Base-by-base conservation (phyloP, 495 filamentous ascomycete species). In the Sordaria brevicollis region DNA sequence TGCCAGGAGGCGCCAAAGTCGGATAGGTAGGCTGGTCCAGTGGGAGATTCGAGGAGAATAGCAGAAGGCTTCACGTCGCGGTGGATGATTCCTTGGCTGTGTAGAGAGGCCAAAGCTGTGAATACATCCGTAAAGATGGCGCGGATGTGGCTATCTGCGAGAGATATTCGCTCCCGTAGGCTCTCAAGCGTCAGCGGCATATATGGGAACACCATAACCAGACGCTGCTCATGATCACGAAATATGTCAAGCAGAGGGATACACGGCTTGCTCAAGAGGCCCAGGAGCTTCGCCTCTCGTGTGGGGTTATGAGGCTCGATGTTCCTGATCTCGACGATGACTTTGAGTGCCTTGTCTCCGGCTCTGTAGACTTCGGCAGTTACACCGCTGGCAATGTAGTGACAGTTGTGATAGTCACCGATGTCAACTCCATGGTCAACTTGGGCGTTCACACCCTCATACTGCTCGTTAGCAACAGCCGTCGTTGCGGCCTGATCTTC, bases 1-100 rank as follows among this genome's bases (percentile, higher is more conserved):
- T 89, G 87, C 91, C 91, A 97, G 8, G 94, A 87, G 39, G 94
- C 94, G 25, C 95, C 95, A 81, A 99, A 98, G 79, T 99, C 95
- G 17, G 91, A 88, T 21, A 99, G 82, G 66, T 88, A 90, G 4
- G 91, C 91, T 2, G 91, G 89, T 2, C 92, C 90, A n/a, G 83
- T 77, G 0, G 84, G 81, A 1, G 88, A 87, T 41, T 86, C 78
- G 71, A 98, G 84, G 39, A 98, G 82, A 66, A 99, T 86, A 72
- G 97, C 96, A 2, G 92, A 90, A 7, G 95, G 94, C 76, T 99
- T 99, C 76, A 99, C 84, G 75, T 99, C 95, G 35, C 95, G 89
- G 78, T 99, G 95, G 72, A 98, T 90, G 67, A 99, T 92, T 8
- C 86, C 88, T 15, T 87, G 79, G 10, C 77, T 70, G 79, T 99